These are phyloP conservation scores for Avena insularis DNA, from an alignment of 176 grass and related monocot species.

Conservation along the genomic window DNA sequence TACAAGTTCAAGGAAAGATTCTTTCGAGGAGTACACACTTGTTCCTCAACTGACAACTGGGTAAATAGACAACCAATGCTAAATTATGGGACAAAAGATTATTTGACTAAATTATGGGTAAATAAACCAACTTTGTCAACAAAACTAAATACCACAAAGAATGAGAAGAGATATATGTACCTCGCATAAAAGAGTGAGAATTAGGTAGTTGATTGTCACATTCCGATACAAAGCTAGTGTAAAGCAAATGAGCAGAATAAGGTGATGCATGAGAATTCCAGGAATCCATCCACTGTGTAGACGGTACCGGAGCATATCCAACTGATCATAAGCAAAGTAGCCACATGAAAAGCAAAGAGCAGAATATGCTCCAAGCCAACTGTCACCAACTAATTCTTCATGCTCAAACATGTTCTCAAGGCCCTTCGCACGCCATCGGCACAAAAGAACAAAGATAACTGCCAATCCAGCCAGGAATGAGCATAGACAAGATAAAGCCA, in stretches of 20 bases:
- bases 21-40: neutral
- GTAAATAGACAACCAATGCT: neutral
- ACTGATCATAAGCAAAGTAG: slow-evolving; percentile 98
- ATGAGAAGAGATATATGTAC: slow-evolving; percentile 54
- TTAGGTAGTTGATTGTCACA: slow-evolving; percentile 95
- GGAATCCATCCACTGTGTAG: slow-evolving; percentile 82
- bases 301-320: slow-evolving; percentile 84
- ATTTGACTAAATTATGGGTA: neutral
- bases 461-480: slow-evolving; percentile 46
- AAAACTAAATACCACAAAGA: slow-evolving; percentile 23
- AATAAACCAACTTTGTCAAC: neutral
- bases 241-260: slow-evolving; percentile 98
- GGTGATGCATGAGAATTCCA: slow-evolving; percentile 88
- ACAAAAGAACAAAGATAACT: slow-evolving; percentile 83
- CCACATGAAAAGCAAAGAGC: slow-evolving; percentile 90
- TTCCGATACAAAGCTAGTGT: slow-evolving; percentile 83
- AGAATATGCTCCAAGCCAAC: slow-evolving; percentile 80
- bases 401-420: slow-evolving; percentile 73
- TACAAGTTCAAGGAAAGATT: slow-evolving; percentile 23
- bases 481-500: slow-evolving; percentile 9
- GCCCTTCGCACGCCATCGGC: slow-evolving; percentile 62
- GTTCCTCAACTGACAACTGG: slow-evolving; percentile 3
- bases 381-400: slow-evolving; percentile 72
- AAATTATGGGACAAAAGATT: slow-evolving; percentile 1
- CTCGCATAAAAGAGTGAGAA: slow-evolving; percentile 84